Base-by-base conservation (phyloP, 2,329 filamentous ascomycete species). In the Colletotrichum agaves region DNA sequence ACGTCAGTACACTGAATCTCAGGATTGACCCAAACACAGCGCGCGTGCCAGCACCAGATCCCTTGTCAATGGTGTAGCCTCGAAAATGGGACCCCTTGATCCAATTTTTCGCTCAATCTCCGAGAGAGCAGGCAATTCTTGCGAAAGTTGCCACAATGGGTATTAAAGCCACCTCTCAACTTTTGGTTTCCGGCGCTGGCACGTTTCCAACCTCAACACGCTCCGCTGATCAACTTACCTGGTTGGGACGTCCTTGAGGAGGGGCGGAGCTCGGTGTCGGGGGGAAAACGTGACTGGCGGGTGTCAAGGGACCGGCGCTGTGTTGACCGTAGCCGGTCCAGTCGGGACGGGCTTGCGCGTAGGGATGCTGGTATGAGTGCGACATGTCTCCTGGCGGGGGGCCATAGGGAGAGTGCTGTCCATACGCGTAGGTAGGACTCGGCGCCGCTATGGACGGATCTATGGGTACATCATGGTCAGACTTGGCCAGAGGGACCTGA, bases 401-500 rank as follows among this genome's bases (percentile, higher is more conserved):
- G 66, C 89, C 89, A 82, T 98, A 98, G 39, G 94, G 93, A 74
- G 94, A 95, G 81, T 97, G 97, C 78, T 92, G 90, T 70, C 86
- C 84, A 75, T 93, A 91, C 74, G 93, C 88, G 79, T 97, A 98
- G 75, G 93, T 94, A 69, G 95, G 94, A 86, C 93, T 97, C 78
- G 93, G 92, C 76, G 93, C 91, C 81, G 94, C 92, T 80, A 98
- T 97, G 81, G 94, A 97, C 77, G 94, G 94, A 97, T 98, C 95
- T 98, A 97, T 94, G 91, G 93, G 93, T 86, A 97, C 90, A 90
- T 93, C 91, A 88, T 88, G 88, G 93, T 97, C 93, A 97, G 94
- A 97, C 83, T 93, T 94, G 84, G 91, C 87, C 87, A 89, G 86
- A 80, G 87, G 85, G 84, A 88, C 87, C 85, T 90, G 91, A 90